Percentiles rank a stretch among this genome's conserved stretches.
phyloP scores from a whole-genome alignment of 129 eudicot species.

The Artemisia annua region DNA sequence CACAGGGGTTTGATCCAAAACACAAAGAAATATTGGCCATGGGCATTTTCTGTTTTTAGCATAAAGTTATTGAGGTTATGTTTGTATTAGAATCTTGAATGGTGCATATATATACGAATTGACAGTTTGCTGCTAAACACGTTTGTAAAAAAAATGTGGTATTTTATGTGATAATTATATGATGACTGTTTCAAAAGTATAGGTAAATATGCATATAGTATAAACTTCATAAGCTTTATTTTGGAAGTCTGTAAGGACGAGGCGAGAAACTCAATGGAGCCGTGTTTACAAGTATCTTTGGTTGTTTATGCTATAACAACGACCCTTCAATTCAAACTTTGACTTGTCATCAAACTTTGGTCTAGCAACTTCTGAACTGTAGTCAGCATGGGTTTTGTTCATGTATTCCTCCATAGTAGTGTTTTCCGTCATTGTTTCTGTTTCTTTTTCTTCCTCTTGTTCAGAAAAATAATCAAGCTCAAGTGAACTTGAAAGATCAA shows the following conservation, averaged over 20 bases:
- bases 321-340: too few species aligned
- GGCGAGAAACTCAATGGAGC: conserved; percentile 43
- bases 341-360: too few species aligned
- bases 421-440: too few species aligned
- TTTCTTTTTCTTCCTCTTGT: too few species aligned
- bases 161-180: neutral
- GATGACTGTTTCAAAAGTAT: conserved; percentile 33
- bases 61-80: neutral
- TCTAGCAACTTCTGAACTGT: too few species aligned
- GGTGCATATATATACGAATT: conserved; percentile 12
- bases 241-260: conserved; percentile 17
- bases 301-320: too few species aligned
- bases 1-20: conserved; percentile 22
- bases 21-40: conserved; percentile 24
- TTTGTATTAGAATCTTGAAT: neutral
- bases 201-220: conserved; percentile 13
- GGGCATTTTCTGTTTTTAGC: neutral
- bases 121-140: conserved; percentile 19
- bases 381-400: too few species aligned
- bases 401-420: too few species aligned
- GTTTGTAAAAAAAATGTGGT: conserved; percentile 2
- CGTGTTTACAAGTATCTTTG: too few species aligned
- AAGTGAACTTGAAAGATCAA: too few species aligned
- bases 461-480: too few species aligned
- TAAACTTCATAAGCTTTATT: neutral